Evolutionary conservation across 179 eudicot genomes (phyloP).

Genomic region (Silene noctiflora): DNA sequence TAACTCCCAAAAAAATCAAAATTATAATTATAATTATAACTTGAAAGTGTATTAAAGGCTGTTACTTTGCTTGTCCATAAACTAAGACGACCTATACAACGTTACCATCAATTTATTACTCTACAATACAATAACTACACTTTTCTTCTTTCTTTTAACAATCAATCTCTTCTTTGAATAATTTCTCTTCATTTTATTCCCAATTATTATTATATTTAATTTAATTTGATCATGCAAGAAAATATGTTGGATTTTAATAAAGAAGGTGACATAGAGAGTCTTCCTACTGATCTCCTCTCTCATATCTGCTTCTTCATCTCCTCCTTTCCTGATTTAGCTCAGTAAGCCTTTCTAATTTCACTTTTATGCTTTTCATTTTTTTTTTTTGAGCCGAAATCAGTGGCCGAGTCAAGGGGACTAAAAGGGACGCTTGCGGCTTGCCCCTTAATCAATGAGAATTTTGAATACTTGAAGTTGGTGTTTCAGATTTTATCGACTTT

Average conservation of each 20-base stretch:
- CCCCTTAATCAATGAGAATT: no score
- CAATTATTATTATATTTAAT: not conserved
- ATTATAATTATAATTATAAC: not conserved
- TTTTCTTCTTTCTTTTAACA: not conserved
- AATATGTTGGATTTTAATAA: slow-evolving; percentile 31
- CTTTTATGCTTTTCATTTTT: no score
- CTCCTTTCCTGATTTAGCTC: slow-evolving; percentile 84
- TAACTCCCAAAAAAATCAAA: not conserved
- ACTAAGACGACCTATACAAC: not conserved
- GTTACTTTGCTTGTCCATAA: slow-evolving; percentile 26
- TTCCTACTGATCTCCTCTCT: slow-evolving; percentile 74
- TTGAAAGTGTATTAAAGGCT: not conserved
- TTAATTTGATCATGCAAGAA: slow-evolving; percentile 3
- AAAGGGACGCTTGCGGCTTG: no score
- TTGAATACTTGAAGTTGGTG: no score
- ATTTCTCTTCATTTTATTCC: not conserved
- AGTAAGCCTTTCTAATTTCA: slow-evolving; percentile 35
- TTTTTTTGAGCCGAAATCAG: not conserved
- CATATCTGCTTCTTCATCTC: slow-evolving; percentile 58
- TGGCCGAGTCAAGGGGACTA: not conserved
- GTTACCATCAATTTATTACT: not conserved
- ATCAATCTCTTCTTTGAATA: not conserved
- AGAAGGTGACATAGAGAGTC: slow-evolving; percentile 61
- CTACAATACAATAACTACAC: not conserved
- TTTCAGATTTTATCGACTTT: no score